Percentiles rank a stretch among this genome's conserved stretches.
Conservation (phyloP, 1,284 basidiomycete species). For the Grifola frondosa region DNA sequence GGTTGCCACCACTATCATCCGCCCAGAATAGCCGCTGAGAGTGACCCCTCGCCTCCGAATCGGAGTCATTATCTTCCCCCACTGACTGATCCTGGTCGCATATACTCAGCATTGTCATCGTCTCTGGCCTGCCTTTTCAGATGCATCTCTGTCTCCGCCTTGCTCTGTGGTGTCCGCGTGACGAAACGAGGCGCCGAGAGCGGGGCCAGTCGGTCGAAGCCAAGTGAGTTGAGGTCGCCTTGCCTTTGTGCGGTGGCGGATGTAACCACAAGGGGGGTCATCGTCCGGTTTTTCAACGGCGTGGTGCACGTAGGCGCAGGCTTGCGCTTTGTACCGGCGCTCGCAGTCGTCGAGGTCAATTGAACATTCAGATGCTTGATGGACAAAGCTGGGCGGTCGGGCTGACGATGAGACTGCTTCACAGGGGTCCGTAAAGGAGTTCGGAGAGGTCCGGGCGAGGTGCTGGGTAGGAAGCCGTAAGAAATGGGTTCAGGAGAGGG, state of each 20-base stretch:
- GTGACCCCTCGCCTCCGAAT: slow-evolving; percentile 40
- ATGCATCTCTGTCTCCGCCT: slow-evolving; percentile 62
- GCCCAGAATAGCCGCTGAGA: slow-evolving; percentile 25
- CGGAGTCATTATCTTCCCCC: slow-evolving; percentile 50
- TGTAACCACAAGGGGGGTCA: slow-evolving; percentile 36
- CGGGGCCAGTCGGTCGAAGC: slow-evolving; percentile 64
- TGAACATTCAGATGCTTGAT: slow-evolving; percentile 32
- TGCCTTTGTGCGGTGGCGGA: slow-evolving; percentile 19
- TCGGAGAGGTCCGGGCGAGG: slow-evolving; percentile 33
- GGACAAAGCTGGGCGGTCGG: slow-evolving; percentile 30
- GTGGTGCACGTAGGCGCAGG: slow-evolving; percentile 55
- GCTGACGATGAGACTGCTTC: slow-evolving; percentile 41
- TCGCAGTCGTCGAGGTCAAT: slow-evolving; percentile 9
- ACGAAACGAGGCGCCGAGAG: slow-evolving; percentile 59
- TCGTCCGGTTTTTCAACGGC: slow-evolving; percentile 29
- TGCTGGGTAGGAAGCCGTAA: slow-evolving; percentile 38
- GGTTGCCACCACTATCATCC: slow-evolving; percentile 12
- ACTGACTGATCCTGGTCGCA: slow-evolving; percentile 49
- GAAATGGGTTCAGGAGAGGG: slow-evolving; percentile 40
- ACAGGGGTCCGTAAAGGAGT: slow-evolving; percentile 53
- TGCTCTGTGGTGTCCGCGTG: slow-evolving; percentile 53
- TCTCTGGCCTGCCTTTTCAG: slow-evolving; percentile 62
- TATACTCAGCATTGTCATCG: slow-evolving; percentile 63
- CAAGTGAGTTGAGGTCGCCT: slow-evolving; percentile 20
- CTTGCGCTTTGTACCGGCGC: slow-evolving; percentile 63